Evolutionary conservation across 257 asterid species (phyloP).

Genomic region (Solanum medicagineum): DNA sequence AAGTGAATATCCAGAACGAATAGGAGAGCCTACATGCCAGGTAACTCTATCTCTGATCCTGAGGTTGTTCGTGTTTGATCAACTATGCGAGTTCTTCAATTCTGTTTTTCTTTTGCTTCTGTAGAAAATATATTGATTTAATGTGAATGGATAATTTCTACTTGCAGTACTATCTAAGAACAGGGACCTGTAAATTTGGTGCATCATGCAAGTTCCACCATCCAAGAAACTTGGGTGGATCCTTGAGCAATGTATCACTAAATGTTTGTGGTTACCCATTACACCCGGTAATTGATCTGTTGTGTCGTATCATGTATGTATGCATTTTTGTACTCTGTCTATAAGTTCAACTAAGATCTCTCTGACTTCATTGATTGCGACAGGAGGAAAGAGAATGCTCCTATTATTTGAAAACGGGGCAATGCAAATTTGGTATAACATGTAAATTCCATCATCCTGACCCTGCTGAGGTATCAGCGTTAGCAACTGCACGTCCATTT

Average conservation of each 20-base stretch:
- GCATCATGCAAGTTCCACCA: constrained; percentile 79
- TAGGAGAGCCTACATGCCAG: constrained; percentile 78
- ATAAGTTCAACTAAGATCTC: neutral
- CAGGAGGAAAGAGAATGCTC: constrained; percentile 91
- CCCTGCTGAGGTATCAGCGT: constrained; percentile 42
- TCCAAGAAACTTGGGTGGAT: constrained; percentile 71
- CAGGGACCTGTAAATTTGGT: constrained; percentile 82
- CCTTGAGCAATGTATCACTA: constrained; percentile 41
- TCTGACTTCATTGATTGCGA: neutral
- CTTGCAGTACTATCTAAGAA: constrained; percentile 67
- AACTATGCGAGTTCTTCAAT: neutral
- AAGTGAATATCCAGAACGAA: constrained; percentile 68
- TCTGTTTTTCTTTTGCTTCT: neutral
- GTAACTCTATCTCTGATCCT: constrained; percentile 18
- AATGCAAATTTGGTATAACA: constrained; percentile 73
- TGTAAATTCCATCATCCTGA: constrained; percentile 91
- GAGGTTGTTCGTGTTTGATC: neutral
- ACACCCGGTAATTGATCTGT: constrained; percentile 41
- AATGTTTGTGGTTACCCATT: constrained; percentile 75
- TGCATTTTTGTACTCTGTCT: neutral
- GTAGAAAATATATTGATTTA: neutral
- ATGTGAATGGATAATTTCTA: neutral
- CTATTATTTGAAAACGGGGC: constrained; percentile 96
- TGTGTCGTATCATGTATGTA: neutral
- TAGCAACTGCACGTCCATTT: constrained; percentile 73